Evolutionary conservation across 768 basidiomycete species (phyloP), one percentile per base, ranked within the genome.

Genomic region (Boletus rex-veris): DNA sequence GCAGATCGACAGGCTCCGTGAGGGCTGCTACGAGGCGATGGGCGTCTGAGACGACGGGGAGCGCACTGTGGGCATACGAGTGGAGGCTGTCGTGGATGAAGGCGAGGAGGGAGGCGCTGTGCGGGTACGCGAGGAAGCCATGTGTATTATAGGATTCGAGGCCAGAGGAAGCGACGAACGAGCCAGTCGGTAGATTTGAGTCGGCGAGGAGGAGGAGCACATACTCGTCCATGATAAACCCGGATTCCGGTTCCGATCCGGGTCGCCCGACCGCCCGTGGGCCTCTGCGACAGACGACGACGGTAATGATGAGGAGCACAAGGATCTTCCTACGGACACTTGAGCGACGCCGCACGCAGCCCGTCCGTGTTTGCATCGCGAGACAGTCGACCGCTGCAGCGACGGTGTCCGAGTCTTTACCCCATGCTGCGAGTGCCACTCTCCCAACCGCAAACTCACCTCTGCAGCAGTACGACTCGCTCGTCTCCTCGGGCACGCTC

Each of bases 111-210:
- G 57, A 44, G 28, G 44, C 24, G 44, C 35, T 21, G 50, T 26
- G 50, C 2, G 58, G 48, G 66, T 45, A 58, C 1, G 77, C 64
- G 15, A 75, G 58, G 64, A 95, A 89, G 0, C 93, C 97, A 67
- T 99, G 97, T 26, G 88, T 86, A 38, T 83, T 73, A 66, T 84
- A 94, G 5, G 93, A 92, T 65, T 99, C 96, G 55, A 98, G 80
- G 2, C 96, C 96, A 3, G 91, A 82, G 1, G 94, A 97, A 1
- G 95, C 91, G 54, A 98, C 91, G 69, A 99, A 99, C 2, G 96
- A 88, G 35, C 97, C 97, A 0, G 96, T 98, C 3, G 97, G 97
- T 4, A 99, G 84, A 70, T 96, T 98, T 57, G 91, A 90, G 74
- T 96, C 93, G 0, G 90, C 80, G 40, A 96, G 80, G 35, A 95